These are phyloP conservation scores for Bruguiera gymnorhiza DNA, from an alignment of 345 rosid genomes.

Conservation along the genomic window DNA sequence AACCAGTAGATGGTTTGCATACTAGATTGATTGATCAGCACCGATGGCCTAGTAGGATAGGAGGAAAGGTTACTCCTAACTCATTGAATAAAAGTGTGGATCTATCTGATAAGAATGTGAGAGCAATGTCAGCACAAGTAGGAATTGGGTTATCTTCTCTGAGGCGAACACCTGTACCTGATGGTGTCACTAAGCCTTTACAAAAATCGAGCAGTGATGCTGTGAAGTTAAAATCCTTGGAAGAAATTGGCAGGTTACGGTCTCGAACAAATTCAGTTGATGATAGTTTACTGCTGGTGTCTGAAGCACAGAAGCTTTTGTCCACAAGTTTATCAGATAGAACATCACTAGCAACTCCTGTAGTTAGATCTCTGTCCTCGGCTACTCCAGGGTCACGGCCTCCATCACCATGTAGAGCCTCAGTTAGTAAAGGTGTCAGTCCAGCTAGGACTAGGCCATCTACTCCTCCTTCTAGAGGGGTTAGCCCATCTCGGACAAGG, in stretches of 20 bases:
- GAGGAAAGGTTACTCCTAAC: slow-evolving; percentile 55
- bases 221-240: slow-evolving; percentile 36
- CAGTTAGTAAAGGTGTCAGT: slow-evolving; percentile 49
- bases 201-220: slow-evolving; percentile 58
- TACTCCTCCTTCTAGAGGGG: slow-evolving; percentile 71
- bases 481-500: slow-evolving; percentile 79
- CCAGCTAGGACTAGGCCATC: slow-evolving; percentile 61
- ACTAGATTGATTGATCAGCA: slow-evolving; percentile 81
- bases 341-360: slow-evolving; percentile 35
- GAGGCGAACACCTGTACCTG: slow-evolving; percentile 49
- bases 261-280: slow-evolving; percentile 46
- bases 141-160: slow-evolving; percentile 48
- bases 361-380: slow-evolving; percentile 54
- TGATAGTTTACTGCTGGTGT: slow-evolving; percentile 33
- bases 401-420: slow-evolving; percentile 65
- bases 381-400: slow-evolving; percentile 49
- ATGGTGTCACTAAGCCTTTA: slow-evolving; percentile 37
- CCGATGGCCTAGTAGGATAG: slow-evolving; percentile 84
- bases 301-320: slow-evolving; percentile 44
- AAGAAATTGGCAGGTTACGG: slow-evolving; percentile 41
- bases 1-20: slow-evolving; percentile 67
- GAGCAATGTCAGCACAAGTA: slow-evolving; percentile 36
- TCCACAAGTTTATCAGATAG: slow-evolving; percentile 51
- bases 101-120: slow-evolving; percentile 50
- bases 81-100: slow-evolving; percentile 53